Conservation (phyloP, 176 grass and related monocot genomes). For the Juncus effusus region DNA sequence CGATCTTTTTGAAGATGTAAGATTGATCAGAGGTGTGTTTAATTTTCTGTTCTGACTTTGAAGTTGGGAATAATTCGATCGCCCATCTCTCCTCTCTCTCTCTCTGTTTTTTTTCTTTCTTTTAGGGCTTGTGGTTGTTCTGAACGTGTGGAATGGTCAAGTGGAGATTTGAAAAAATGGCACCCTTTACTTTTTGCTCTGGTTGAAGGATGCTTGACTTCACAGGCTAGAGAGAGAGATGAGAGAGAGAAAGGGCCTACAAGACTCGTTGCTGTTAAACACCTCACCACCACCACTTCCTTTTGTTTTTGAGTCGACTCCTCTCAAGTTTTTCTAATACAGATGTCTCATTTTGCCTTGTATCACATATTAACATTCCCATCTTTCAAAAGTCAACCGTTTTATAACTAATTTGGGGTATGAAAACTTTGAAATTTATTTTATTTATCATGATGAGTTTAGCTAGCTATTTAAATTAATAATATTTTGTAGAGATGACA, state of each 20-base stretch:
- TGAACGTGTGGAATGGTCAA: neutral
- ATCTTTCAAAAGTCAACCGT: no score
- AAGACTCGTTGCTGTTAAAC: neutral
- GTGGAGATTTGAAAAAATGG: slow-evolving; percentile 8
- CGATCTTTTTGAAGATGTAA: no score
- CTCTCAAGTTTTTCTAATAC: no score
- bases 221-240: slow-evolving; percentile 1
- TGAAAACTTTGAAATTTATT: neutral
- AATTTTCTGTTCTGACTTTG: no score
- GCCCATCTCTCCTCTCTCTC: neutral
- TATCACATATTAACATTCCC: no score
- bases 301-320: no score
- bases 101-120: neutral
- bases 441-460: neutral
- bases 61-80: no score
- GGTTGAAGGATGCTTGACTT: slow-evolving; percentile 18
- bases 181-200: slow-evolving; percentile 18
- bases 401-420: no score
- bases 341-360: no score
- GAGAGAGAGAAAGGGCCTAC: neutral
- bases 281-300: slow-evolving; percentile 1
- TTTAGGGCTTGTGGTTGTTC: neutral
- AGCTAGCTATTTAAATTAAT: neutral
- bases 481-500: neutral
- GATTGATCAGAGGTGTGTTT: no score